These are phyloP conservation scores for Fistulifera pelliculosa DNA, from an alignment of 108 stramenopile genomes.

Conservation along the genomic window DNA sequence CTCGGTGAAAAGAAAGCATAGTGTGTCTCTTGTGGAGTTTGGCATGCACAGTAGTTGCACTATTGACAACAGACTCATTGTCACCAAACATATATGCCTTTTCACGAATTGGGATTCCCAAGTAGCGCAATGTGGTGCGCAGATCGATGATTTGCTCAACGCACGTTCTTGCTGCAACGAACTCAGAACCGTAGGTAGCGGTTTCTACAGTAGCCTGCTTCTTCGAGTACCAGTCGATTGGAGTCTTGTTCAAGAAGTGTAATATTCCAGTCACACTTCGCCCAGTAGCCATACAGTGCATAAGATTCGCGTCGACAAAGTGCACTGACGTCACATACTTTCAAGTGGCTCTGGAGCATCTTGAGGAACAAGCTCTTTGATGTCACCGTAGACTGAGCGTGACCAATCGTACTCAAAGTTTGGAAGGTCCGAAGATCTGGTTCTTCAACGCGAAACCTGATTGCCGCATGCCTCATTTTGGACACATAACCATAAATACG, in stretches of 20 bases:
- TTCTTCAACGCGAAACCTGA: background rate
- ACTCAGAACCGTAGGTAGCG: background rate
- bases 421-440: slow-evolving; percentile 4
- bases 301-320: slow-evolving; percentile 11
- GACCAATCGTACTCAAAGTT: slow-evolving; percentile 1
- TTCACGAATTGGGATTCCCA: slow-evolving; percentile 9
- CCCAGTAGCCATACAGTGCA: slow-evolving; percentile 10
- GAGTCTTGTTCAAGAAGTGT: slow-evolving; percentile 22
- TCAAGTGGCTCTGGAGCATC: background rate
- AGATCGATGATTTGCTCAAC: too few species aligned
- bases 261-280: slow-evolving; percentile 21
- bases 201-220: slow-evolving; percentile 19
- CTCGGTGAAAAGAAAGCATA: slow-evolving; percentile 9
- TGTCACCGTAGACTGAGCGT: too few species aligned
- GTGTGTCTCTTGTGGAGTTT: slow-evolving; percentile 15
- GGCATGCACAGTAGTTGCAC: slow-evolving; percentile 8
- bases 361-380: too few species aligned
- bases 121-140: too few species aligned
- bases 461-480: slow-evolving; percentile 7
- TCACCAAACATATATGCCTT: slow-evolving; percentile 29
- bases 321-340: slow-evolving; percentile 1
- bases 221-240: slow-evolving; percentile 22
- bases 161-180: too few species aligned
- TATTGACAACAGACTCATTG: slow-evolving; percentile 26
- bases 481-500: slow-evolving; percentile 20